Percentiles rank a stretch among this genome's conserved stretches.
Conservation (phyloP, 2,329 filamentous ascomycete genomes). For the Fonsecaea nubica region DNA sequence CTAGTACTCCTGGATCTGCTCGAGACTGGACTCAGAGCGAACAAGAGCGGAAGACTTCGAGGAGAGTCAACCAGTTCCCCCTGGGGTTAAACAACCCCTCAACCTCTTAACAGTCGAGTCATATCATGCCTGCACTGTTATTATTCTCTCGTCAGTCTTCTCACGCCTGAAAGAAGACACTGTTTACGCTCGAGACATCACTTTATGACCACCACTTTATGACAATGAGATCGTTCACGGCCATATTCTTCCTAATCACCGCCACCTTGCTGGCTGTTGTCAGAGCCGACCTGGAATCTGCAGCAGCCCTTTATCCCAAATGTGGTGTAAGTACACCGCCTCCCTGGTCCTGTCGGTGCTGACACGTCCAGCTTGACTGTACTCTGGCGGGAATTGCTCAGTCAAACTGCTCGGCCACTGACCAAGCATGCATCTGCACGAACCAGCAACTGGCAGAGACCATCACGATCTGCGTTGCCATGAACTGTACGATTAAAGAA, state of each 20-base stretch:
- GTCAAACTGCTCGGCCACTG: slow-evolving; percentile 48
- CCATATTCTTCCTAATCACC: not conserved
- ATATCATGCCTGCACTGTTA: not conserved
- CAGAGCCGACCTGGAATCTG: slow-evolving; percentile 9
- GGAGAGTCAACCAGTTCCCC: not conserved
- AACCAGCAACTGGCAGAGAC: slow-evolving; percentile 44
- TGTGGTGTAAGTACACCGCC: slow-evolving; percentile 22
- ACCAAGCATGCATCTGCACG: slow-evolving; percentile 51
- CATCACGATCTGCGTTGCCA: slow-evolving; percentile 46
- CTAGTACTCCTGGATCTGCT: not conserved
- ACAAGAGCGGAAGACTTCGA: not conserved
- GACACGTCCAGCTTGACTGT: slow-evolving; percentile 22
- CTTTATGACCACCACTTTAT: not conserved
- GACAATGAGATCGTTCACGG: not conserved
- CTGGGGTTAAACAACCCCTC: not conserved
- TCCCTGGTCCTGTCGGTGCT: not conserved
- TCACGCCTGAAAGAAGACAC: not conserved
- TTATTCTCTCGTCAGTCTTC: not conserved
- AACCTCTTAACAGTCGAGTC: not conserved
- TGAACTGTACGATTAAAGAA: slow-evolving; percentile 49
- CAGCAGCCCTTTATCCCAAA: slow-evolving; percentile 22
- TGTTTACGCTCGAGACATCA: too few species aligned
- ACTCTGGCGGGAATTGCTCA: slow-evolving; percentile 42
- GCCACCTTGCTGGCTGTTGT: slow-evolving; percentile 8
- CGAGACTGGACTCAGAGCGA: not conserved